A percentile compares a stretch with the other conserved stretches of the same genome.
Evolutionary conservation across 2,329 filamentous ascomycete genomes (phyloP).

Genomic region (Capronia epimyces): DNA sequence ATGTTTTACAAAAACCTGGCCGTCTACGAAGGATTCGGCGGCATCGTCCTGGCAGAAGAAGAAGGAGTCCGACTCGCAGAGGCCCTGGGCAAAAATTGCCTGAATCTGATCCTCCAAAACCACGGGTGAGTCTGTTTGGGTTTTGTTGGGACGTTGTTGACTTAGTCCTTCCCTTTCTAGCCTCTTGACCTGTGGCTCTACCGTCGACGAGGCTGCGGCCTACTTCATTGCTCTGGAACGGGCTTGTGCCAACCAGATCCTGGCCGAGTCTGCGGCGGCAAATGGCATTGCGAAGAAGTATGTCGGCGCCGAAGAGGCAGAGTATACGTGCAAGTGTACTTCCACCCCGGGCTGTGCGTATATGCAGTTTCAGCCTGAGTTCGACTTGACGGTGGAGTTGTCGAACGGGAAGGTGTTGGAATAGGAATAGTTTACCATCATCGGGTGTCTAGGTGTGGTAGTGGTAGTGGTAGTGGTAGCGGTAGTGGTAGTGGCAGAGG

Average conservation of each 20-base stretch:
- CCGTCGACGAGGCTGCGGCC: conserved; percentile 48
- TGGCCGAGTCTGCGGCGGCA: conserved; percentile 36
- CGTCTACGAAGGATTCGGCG: conserved; percentile 50
- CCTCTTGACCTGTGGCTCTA: conserved; percentile 41
- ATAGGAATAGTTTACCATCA: background rate
- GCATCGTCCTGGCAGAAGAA: conserved; percentile 48
- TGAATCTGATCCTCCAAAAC: conserved; percentile 48
- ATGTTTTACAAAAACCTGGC: conserved; percentile 46
- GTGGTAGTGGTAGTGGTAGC: too few species aligned
- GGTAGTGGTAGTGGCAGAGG: too few species aligned
- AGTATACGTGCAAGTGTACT: conserved; percentile 2
- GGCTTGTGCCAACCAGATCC: conserved; percentile 49
- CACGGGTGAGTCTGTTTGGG: conserved; percentile 37
- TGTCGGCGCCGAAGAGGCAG: conserved; percentile 6
- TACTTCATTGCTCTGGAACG: conserved; percentile 52
- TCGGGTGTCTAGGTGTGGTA: background rate
- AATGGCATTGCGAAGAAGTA: conserved; percentile 1
- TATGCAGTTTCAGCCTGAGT: conserved; percentile 8
- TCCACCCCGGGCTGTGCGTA: conserved; percentile 5
- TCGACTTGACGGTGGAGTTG: conserved; percentile 3
- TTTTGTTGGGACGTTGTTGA: background rate
- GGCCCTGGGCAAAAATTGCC: conserved; percentile 37
- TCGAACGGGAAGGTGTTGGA: conserved; percentile 1
- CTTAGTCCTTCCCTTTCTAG: background rate
- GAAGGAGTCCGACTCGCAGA: conserved; percentile 50